Conservation (phyloP, 768 basidiomycete genomes). For the Hydnum rufescens region DNA sequence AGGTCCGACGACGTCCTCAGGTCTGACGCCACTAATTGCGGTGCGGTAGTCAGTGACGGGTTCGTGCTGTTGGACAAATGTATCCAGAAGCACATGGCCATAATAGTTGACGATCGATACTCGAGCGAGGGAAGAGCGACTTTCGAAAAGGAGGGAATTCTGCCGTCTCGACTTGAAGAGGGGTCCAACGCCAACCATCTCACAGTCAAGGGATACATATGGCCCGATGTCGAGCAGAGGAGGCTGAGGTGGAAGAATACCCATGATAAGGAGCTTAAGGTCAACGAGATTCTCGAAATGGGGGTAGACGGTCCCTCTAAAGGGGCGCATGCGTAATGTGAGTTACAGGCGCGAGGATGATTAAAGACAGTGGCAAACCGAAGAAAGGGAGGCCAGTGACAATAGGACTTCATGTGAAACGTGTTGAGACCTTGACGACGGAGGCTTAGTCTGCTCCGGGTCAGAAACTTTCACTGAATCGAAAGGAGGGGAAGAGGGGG, state of each 20-base stretch:
- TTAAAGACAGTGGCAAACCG: too few relatives aligned
- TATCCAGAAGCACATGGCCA: conserved; percentile 62
- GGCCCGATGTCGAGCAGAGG: neutral
- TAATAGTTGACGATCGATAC: conserved; percentile 81
- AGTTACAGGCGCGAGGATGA: too few relatives aligned
- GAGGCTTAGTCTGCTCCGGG: too few relatives aligned
- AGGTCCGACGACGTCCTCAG: conserved; percentile 41
- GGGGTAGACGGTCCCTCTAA: too few relatives aligned
- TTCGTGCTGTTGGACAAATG: conserved; percentile 70
- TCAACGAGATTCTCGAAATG: too few relatives aligned
- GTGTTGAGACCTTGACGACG: too few relatives aligned
- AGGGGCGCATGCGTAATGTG: too few relatives aligned
- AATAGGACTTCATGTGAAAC: too few relatives aligned
- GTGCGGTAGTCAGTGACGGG: conserved; percentile 87
- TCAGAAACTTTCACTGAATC: too few relatives aligned
- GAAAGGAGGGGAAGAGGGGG: too few relatives aligned
- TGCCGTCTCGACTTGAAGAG: neutral
- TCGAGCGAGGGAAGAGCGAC: conserved; percentile 53
- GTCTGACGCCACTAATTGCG: conserved; percentile 66
- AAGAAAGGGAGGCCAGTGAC: too few relatives aligned
- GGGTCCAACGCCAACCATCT: conserved; percentile 91
- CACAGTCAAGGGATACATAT: conserved; percentile 72
- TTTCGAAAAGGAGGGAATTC: neutral
- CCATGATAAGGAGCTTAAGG: neutral
- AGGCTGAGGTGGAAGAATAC: neutral